Evolutionary conservation across 73 alveolate species (phyloP).

Genomic region (Durusdinium trenchii): DNA sequence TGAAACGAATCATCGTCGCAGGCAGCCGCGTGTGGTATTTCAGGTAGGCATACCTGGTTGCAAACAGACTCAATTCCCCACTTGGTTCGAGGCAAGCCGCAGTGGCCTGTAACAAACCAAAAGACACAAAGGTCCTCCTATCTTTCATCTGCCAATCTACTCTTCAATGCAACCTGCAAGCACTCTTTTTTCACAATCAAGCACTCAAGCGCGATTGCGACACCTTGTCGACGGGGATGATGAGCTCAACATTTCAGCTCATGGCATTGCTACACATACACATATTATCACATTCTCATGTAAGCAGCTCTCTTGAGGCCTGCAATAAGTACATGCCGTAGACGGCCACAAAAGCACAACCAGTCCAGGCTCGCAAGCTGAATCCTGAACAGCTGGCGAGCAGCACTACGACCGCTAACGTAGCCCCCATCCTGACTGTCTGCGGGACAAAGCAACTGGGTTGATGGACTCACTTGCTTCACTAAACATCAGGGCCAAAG

Average conservation of each 20-base stretch:
- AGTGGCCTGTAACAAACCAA: background rate
- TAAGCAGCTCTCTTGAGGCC: conserved; percentile 22
- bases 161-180: background rate
- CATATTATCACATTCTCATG: background rate
- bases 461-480: background rate
- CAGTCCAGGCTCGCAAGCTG: conserved; percentile 2
- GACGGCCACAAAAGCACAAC: background rate
- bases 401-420: conserved; percentile 32
- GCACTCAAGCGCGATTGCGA: background rate
- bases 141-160: too few relatives aligned
- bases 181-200: background rate
- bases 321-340: conserved; percentile 33
- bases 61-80: background rate
- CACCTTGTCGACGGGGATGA: background rate
- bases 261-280: too few relatives aligned
- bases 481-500: too few relatives aligned
- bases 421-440: conserved; percentile 63
- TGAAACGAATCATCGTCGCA: conserved; percentile 66
- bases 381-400: background rate
- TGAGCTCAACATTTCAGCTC: too few relatives aligned
- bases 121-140: too few relatives aligned
- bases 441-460: background rate
- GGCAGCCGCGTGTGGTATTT: conserved; percentile 71
- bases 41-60: conserved; percentile 67
- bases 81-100: background rate